Percentiles rank a stretch among this genome's conserved stretches.
These are phyloP conservation scores for Wickerhamia fluorescens DNA, from an alignment of 805 yeast species.

Conservation along the genomic window DNA sequence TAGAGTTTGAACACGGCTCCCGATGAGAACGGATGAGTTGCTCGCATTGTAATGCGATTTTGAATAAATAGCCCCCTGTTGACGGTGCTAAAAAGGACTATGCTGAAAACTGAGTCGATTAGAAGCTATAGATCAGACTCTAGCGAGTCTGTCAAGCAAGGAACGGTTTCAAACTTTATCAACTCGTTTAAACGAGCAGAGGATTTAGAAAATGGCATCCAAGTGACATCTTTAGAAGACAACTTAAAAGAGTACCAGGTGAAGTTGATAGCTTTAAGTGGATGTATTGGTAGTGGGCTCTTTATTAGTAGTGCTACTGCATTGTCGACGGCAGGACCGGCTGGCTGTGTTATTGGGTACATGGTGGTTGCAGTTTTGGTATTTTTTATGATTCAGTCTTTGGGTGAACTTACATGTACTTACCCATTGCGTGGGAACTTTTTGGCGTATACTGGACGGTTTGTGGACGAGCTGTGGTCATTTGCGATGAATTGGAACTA, in stretches of 20 bases:
- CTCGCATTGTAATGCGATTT: no score
- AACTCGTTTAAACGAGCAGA: no score
- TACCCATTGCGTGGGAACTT: constrained; percentile 11
- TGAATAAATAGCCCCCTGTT: no score
- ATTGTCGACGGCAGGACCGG: constrained; percentile 13
- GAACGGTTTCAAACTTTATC: no score
- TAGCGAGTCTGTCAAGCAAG: no score
- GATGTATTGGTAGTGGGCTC: constrained; percentile 16
- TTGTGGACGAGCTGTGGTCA: constrained; percentile 18
- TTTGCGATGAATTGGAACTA: constrained; percentile 19
- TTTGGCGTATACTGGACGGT: constrained; percentile 7
- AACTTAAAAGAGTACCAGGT: constrained; percentile 8
- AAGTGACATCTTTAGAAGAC: constrained; percentile 7
- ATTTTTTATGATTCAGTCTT: constrained; percentile 8
- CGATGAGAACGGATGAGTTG: no score
- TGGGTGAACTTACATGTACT: constrained; percentile 8
- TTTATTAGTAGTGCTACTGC: constrained; percentile 13
- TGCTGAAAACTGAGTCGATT: no score
- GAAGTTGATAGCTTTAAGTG: constrained; percentile 13
- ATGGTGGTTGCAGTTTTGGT: constrained; percentile 6
- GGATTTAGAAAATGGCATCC: no score
- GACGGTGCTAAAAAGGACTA: no score
- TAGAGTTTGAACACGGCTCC: no score
- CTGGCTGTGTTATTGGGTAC: constrained; percentile 12
- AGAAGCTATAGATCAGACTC: no score